phyloP scores from a whole-genome alignment of 208 protist genomes.

The Leishmania martiniquensis region DNA sequence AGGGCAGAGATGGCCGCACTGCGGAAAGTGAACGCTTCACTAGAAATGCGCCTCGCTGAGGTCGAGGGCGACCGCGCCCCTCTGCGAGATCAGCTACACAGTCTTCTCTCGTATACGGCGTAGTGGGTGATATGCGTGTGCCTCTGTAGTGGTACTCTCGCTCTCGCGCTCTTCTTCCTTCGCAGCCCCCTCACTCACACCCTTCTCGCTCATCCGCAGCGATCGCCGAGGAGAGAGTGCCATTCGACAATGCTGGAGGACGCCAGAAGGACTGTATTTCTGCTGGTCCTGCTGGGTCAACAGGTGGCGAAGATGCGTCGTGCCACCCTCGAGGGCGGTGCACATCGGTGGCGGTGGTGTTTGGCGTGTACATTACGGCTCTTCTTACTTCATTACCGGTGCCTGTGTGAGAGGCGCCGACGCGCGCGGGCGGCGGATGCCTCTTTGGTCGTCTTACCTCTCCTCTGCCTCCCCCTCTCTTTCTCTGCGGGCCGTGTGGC shows the following conservation, averaged over 20 bases:
- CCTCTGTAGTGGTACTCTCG: background rate
- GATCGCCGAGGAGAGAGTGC: background rate
- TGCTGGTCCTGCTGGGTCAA: background rate
- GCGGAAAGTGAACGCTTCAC: constrained; percentile 60
- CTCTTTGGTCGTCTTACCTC: too few species aligned
- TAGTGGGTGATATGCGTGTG: background rate
- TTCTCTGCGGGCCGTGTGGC: background rate
- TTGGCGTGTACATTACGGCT: background rate
- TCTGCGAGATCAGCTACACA: constrained; percentile 77
- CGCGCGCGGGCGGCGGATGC: background rate
- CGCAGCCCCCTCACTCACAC: background rate
- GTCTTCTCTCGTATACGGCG: constrained; percentile 35
- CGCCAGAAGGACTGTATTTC: background rate
- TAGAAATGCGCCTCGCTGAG: constrained; percentile 67
- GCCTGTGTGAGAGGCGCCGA: background rate
- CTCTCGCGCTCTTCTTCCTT: constrained; percentile 1
- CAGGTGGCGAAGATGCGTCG: background rate
- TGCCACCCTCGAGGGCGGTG: background rate
- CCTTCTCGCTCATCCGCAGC: background rate
- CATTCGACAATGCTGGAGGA: background rate
- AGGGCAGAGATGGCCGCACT: constrained; percentile 57
- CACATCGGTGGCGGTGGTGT: background rate
- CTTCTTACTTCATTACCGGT: background rate
- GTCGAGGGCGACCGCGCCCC: constrained; percentile 75
- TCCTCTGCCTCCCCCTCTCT: background rate